A percentile compares a stretch with the other conserved stretches of the same genome.
Evolutionary conservation across 192 early-diverging fungal genomes (phyloP).

Genomic region (Linnemannia schmuckeri): DNA sequence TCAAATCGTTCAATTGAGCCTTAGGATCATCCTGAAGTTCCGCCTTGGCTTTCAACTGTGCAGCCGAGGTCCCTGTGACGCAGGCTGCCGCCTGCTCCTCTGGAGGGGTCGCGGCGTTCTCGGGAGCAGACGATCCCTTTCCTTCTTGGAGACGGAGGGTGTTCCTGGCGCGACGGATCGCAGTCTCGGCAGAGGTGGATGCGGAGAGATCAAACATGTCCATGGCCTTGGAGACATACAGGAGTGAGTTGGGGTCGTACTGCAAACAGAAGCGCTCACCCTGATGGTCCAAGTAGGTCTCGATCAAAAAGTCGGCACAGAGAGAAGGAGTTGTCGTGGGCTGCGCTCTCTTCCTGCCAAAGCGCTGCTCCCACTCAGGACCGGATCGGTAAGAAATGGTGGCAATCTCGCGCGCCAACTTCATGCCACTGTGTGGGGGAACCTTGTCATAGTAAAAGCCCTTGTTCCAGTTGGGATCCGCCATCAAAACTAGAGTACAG

Average conservation of each 20-base stretch:
- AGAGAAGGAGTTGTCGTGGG: conserved; percentile 82
- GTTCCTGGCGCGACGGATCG: conserved; percentile 58
- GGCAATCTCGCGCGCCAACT: conserved; percentile 93
- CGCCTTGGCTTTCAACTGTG: neutral
- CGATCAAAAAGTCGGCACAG: conserved; percentile 95
- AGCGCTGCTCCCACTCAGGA: conserved; percentile 97
- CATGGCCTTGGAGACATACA: conserved; percentile 98
- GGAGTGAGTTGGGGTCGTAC: conserved; percentile 94
- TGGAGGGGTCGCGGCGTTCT: conserved; percentile 32
- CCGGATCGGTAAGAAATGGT: conserved; percentile 95
- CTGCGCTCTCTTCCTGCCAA: conserved; percentile 86
- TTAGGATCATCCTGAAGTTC: conserved; percentile 59
- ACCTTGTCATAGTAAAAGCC: conserved; percentile 93
- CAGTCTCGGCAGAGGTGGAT: conserved; percentile 60
- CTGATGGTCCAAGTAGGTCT: conserved; percentile 97
- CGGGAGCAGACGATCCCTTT: conserved; percentile 38
- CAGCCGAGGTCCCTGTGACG: neutral
- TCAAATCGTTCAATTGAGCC: conserved; percentile 69
- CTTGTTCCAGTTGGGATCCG: conserved; percentile 95
- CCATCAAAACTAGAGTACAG: conserved; percentile 79
- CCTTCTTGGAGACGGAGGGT: conserved; percentile 33
- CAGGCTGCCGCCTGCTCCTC: conserved; percentile 29
- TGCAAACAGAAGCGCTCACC: conserved; percentile 93
- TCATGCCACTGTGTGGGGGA: conserved; percentile 95
- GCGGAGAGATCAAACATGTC: conserved; percentile 97